phyloP scores from a whole-genome alignment of 176 grass and related monocot species.

The Phragmites australis region DNA sequence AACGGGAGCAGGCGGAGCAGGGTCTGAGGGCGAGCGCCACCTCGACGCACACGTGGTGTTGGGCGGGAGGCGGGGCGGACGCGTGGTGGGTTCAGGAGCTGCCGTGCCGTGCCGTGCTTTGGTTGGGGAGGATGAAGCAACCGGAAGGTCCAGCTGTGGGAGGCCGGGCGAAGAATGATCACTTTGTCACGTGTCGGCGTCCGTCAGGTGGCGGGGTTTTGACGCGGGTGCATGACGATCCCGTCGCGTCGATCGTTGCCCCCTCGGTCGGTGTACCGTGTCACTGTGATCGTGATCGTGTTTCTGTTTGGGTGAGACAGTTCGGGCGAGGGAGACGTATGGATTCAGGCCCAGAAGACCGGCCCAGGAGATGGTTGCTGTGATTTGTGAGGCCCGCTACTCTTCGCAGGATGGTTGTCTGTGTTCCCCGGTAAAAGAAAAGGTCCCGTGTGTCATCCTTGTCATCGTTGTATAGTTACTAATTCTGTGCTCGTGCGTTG shows the following conservation, averaged over 20 bases:
- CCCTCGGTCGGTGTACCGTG: neutral
- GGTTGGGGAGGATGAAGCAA: constrained; percentile 30
- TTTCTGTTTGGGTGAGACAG: no score
- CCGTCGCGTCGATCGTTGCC: neutral
- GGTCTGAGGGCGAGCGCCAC: constrained; percentile 28
- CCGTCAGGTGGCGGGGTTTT: neutral
- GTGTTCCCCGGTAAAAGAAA: no score
- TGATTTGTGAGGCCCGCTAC: no score
- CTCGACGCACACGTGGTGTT: constrained; percentile 56
- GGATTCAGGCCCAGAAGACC: neutral
- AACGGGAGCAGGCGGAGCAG: neutral
- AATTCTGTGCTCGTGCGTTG: no score
- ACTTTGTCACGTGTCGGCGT: neutral
- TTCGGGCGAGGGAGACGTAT: neutral
- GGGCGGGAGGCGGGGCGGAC: neutral
- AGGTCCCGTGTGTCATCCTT: no score
- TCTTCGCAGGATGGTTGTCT: no score
- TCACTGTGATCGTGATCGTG: no score
- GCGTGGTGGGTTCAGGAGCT: constrained; percentile 33
- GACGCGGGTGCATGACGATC: neutral
- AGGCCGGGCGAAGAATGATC: neutral
- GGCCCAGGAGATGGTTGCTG: no score
- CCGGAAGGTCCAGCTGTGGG: constrained; percentile 29
- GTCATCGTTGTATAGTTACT: no score
- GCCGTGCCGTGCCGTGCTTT: constrained; percentile 41